A percentile compares a stretch with the other conserved stretches of the same genome.
Evolutionary conservation across 208 protist species (phyloP).

Genomic region (Leishmania martiniquensis): DNA sequence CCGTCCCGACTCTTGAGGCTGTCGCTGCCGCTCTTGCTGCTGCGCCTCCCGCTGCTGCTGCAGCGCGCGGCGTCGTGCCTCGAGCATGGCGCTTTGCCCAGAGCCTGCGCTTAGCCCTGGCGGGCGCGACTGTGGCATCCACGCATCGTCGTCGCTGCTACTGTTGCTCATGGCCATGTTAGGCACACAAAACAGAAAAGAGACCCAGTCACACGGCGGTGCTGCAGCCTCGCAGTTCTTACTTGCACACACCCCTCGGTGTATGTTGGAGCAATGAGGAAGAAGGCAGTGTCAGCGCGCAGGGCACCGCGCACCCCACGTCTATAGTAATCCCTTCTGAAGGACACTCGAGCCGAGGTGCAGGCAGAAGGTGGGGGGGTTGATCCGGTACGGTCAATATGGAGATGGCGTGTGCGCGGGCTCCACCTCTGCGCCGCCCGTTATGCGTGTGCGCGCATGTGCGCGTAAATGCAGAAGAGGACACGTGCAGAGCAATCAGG

Average conservation of each 20-base stretch:
- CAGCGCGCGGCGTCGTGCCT: slow-evolving; percentile 54
- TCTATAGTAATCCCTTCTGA: neutral
- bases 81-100: slow-evolving; percentile 60
- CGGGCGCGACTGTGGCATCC: slow-evolving; percentile 15
- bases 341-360: neutral
- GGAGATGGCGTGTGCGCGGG: neutral
- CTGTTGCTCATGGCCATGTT: slow-evolving; percentile 11
- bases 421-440: neutral
- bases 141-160: slow-evolving; percentile 58
- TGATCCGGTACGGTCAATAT: neutral
- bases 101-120: neutral
- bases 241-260: neutral
- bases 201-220: neutral
- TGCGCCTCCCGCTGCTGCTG: slow-evolving; percentile 59
- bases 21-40: slow-evolving; percentile 19
- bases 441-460: neutral
- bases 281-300: neutral
- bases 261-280: neutral
- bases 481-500: neutral
- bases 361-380: neutral
- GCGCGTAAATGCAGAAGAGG: neutral
- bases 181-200: neutral
- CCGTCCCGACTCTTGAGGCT: neutral
- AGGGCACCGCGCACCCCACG: neutral
- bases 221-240: neutral